Percentiles rank a stretch among this genome's conserved stretches.
phyloP scores from a whole-genome alignment of 2,329 filamentous ascomycete species.

The Aspergillus brasiliensis region DNA sequence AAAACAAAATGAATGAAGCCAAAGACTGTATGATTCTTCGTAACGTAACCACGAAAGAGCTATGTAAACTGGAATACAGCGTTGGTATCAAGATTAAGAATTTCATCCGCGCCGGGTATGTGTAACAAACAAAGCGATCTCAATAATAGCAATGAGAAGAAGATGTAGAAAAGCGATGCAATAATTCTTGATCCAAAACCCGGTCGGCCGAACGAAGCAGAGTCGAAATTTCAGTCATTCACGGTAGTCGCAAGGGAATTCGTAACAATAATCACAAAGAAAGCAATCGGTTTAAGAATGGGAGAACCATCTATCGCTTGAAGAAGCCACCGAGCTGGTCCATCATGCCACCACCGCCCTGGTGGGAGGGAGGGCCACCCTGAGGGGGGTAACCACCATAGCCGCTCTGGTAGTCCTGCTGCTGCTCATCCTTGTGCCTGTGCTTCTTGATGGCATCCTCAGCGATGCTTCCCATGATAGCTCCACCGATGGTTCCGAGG shows the following conservation, averaged over 20 bases:
- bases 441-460: conserved; percentile 51
- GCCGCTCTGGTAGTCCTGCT: conserved; percentile 20
- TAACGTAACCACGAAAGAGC: neutral
- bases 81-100: conserved; percentile 11
- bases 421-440: conserved; percentile 39
- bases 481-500: conserved; percentile 51
- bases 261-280: conserved; percentile 1
- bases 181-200: conserved; percentile 10
- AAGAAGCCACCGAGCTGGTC: conserved; percentile 41
- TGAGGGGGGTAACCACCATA: conserved; percentile 18
- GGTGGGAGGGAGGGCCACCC: conserved; percentile 21
- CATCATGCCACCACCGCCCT: conserved; percentile 28
- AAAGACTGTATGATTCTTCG: neutral
- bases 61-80: conserved; percentile 4
- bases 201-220: conserved; percentile 18
- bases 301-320: conserved; percentile 34
- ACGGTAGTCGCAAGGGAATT: conserved; percentile 9
- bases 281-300: conserved; percentile 12
- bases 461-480: conserved; percentile 48
- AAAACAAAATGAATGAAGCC: neutral
- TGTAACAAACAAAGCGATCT: neutral
- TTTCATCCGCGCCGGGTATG: neutral
- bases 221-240: conserved; percentile 21
- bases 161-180: neutral
- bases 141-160: neutral